A percentile compares a stretch with the other conserved stretches of the same genome.
These are phyloP conservation scores for Cavenderia fasciculata DNA, from an alignment of 78 protist genomes.

Conservation along the genomic window DNA sequence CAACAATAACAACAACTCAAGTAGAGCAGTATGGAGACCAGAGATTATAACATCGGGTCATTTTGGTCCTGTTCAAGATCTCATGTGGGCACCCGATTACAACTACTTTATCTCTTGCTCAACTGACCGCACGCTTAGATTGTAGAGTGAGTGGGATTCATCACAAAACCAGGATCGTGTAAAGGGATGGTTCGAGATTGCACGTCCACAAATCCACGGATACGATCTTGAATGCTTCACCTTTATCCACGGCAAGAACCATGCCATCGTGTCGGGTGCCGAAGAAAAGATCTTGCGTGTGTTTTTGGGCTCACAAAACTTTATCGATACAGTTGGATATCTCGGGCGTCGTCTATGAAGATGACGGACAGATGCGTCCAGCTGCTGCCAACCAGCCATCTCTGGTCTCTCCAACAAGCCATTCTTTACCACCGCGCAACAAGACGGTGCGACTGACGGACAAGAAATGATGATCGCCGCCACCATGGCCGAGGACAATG, in stretches of 20 bases:
- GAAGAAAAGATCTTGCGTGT: slow-evolving; percentile 81
- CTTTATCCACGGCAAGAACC: slow-evolving; percentile 46
- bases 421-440: slow-evolving; percentile 10
- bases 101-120: slow-evolving; percentile 41
- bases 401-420: slow-evolving; percentile 82
- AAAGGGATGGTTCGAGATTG: slow-evolving; percentile 63
- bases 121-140: slow-evolving; percentile 58
- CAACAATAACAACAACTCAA: too few species aligned
- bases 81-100: slow-evolving; percentile 45
- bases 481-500: background rate
- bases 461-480: slow-evolving; percentile 13
- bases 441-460: background rate
- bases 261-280: slow-evolving; percentile 71
- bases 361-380: slow-evolving; percentile 55
- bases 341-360: slow-evolving; percentile 1
- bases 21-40: too few species aligned
- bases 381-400: slow-evolving; percentile 80
- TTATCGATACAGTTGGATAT: slow-evolving; percentile 60
- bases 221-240: slow-evolving; percentile 76
- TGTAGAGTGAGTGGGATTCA: slow-evolving; percentile 47
- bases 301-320: slow-evolving; percentile 81
- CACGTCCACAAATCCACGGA: slow-evolving; percentile 82
- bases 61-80: slow-evolving; percentile 78
- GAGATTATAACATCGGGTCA: slow-evolving; percentile 65
- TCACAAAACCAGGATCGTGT: background rate